Evolutionary conservation across 345 rosid genomes (phyloP), one percentile per base, ranked within the genome.

Genomic region (Adansonia digitata): DNA sequence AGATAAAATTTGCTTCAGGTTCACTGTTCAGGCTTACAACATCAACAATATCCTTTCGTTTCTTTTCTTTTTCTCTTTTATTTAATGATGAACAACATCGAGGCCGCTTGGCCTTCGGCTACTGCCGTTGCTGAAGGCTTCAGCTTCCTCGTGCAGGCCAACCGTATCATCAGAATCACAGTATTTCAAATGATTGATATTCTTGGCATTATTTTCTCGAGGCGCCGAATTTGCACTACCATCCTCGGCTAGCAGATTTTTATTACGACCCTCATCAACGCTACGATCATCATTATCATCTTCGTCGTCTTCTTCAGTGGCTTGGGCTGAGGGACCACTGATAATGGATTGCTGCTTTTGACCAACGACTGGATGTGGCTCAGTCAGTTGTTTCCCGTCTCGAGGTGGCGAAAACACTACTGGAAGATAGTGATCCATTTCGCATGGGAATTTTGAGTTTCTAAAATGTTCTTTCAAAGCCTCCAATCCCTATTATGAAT

Each of bases 361-460:
- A 42, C 87, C 85, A 69, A 78, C 88, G 0, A 90, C 51, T 15
- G 88, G 77, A 2, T 64, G 79, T 0, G 97, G 94, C 60, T 90
- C 90, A 29, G 90, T 76, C 70, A 85, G 72, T 29, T 74, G 80
- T 75, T 70, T 72, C 26, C 99, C 99, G 56, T 95, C 94, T 51
- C 97, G 86, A 57, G 98, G 97, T 8, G 97, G 99, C 4, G 92
- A 75, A 78, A 93, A 95, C 1, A 90, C 82, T 49, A 90, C 98
- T 49, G 99, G 99, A 69, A 88, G 80, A 78, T 87, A 90, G 65
- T 85, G 84, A 60, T 85, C 91, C 84, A 76, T 79, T 65, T 91
- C 90, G 78, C 86, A 77, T n/a, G 94, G 92, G 73, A 90, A 84
- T 85, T 82, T 93, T 5, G 90, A 85, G 89, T 87, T 88, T 91